Evolutionary conservation across 345 rosid species (phyloP).

Genomic region (Syzygium grande): DNA sequence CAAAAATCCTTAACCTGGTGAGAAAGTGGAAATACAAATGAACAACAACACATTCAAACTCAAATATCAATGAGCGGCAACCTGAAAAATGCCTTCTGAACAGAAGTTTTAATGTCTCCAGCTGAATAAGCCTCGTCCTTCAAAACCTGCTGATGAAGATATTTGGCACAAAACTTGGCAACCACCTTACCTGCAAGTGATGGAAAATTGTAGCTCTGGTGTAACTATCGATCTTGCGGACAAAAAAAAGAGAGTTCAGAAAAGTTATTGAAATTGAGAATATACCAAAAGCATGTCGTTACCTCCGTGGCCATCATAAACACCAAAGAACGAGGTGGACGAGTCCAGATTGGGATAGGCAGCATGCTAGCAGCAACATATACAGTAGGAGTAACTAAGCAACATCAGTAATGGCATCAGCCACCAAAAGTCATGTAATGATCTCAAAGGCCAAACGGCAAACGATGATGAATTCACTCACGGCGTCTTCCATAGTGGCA

Average conservation of each 20-base stretch:
- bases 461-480: constrained; percentile 31
- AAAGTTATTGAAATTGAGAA: not conserved
- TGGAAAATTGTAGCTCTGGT: not conserved
- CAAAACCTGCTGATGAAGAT: constrained; percentile 77
- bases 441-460: not conserved
- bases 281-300: constrained; percentile 1
- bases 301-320: constrained; percentile 99
- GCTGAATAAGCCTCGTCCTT: constrained; percentile 57
- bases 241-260: not conserved
- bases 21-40: not conserved
- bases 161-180: constrained; percentile 90
- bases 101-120: constrained; percentile 67
- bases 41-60: not conserved
- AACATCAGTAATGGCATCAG: not conserved
- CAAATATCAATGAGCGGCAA: constrained; percentile 6
- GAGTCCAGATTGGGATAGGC: constrained; percentile 75
- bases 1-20: not conserved
- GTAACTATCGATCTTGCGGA: not conserved
- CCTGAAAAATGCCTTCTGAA: constrained; percentile 85
- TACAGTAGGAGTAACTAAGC: constrained; percentile 3
- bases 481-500: constrained; percentile 97
- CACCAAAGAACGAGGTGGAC: constrained; percentile 89
- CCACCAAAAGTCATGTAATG: not conserved
- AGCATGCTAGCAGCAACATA: constrained; percentile 53
- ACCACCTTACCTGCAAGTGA: constrained; percentile 76